These are phyloP conservation scores for Nicotiana noctiflora DNA, from an alignment of 257 asterid genomes.

Conservation along the genomic window DNA sequence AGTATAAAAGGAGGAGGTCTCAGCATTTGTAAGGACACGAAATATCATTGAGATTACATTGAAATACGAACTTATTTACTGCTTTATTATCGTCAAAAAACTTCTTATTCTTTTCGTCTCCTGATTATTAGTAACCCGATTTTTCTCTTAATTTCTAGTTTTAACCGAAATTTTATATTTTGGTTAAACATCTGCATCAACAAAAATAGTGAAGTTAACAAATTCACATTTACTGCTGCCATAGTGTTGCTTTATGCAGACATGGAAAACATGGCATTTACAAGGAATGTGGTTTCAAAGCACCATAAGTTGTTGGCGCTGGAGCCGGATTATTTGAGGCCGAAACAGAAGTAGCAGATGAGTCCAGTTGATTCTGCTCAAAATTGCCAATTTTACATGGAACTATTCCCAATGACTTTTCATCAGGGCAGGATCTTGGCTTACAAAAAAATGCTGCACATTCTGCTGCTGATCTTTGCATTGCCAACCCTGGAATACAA, in stretches of 20 bases:
- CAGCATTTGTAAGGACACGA: no score
- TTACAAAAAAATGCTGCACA: conserved; percentile 39
- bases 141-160: no score
- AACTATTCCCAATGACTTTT: conserved; percentile 4
- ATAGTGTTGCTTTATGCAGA: neutral
- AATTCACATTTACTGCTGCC: neutral
- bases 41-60: no score
- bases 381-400: conserved; percentile 26
- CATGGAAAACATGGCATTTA: neutral
- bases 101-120: no score
- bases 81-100: no score
- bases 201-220: neutral
- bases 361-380: neutral
- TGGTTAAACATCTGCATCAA: neutral
- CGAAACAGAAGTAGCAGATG: neutral
- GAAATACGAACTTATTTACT: no score
- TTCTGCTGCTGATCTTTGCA: conserved; percentile 28
- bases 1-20: no score
- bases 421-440: conserved; percentile 32
- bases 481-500: conserved; percentile 48
- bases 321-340: neutral
- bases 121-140: no score
- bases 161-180: no score
- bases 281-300: conserved; percentile 6
- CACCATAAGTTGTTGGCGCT: neutral